Evolutionary conservation across 768 basidiomycete genomes (phyloP).

Genomic region (Glaciozyma antarctica): DNA sequence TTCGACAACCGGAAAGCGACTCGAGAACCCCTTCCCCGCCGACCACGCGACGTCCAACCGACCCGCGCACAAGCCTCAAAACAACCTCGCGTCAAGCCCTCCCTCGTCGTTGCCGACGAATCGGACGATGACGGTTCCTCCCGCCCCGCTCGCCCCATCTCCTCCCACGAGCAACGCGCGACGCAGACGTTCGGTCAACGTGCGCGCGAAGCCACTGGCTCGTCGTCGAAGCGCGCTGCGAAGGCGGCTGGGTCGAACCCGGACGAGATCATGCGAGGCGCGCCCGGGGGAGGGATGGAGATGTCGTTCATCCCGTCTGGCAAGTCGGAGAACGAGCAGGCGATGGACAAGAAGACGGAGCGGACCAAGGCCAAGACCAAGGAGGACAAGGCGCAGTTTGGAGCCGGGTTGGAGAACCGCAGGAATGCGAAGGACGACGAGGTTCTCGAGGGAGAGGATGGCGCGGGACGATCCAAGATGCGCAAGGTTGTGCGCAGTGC

Average conservation of each 20-base stretch:
- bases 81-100: conserved; percentile 6
- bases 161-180: conserved; percentile 21
- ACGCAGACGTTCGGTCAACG: conserved; percentile 25
- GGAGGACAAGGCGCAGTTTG: conserved; percentile 57
- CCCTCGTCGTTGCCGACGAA: conserved; percentile 58
- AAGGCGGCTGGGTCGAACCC: conserved; percentile 47
- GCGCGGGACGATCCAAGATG: conserved; percentile 67
- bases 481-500: conserved; percentile 76
- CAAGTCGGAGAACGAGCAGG: conserved; percentile 36
- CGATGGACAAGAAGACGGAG: conserved; percentile 36
- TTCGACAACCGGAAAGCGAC: conserved; percentile 24
- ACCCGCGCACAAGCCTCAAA: conserved; percentile 43
- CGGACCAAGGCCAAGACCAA: conserved; percentile 46
- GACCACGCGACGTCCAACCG: conserved; percentile 44
- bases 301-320: conserved; percentile 34
- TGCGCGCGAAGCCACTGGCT: conserved; percentile 6
- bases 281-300: conserved; percentile 35
- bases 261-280: conserved; percentile 39
- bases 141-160: conserved; percentile 12
- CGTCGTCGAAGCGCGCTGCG: conserved; percentile 6
- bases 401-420: conserved; percentile 80
- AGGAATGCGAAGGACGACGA: conserved; percentile 44
- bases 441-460: conserved; percentile 49
- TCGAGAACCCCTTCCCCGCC: conserved; percentile 53
- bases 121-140: conserved; percentile 20